Base-by-base conservation (phyloP, 2,329 filamentous ascomycete species). In the Endothia cerciana region DNA sequence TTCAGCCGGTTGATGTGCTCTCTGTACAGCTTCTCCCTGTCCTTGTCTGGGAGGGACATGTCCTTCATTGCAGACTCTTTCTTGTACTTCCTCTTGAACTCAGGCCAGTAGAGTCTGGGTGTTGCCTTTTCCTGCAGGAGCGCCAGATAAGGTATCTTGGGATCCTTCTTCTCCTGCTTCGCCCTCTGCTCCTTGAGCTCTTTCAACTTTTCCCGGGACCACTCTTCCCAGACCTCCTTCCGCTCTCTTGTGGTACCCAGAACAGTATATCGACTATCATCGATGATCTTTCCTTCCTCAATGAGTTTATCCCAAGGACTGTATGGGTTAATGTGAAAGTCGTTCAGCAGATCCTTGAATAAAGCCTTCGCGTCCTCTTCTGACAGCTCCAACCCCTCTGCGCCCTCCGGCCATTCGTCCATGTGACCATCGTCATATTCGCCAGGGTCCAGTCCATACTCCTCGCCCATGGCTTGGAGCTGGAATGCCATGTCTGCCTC, bases 401-500 rank as follows among this genome's bases (percentile, higher is more conserved):
- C 87, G 36, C 88, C 91, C 72, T 93, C 90, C 58, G 91, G 89
- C 81, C 87, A 90, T 33, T 84, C 81, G 7, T 85, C 82, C 70
- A 80, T 81, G 68, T 83, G 80, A 4, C 85, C 88, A 67, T 89
- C 89, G 65, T 89, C 91, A 73, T 93, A 93, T 73, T 93, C 91
- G 60, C 88, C 91, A 0, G 88, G 88, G 47, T 93, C 91, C 38
- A 94, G 82, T 0, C 88, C 92, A 71, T 94, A 93, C n/a, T 92
- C 89, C 70, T 91, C 86, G 63, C 91, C 93, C 92, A 97, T 97
- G 33, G 91, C 89, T 62, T 92, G 91, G 15, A 99, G 83, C 74
- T 99, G 95, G 74, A 90, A 94, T 43, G 92, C 94, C 72, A 99
- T 96, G 73, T 99, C 95, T 62, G 94, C 94, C 76, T 98, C 95